Base-by-base conservation (phyloP, 2,329 filamentous ascomycete species). In the Arachnopeziza araneosa region DNA sequence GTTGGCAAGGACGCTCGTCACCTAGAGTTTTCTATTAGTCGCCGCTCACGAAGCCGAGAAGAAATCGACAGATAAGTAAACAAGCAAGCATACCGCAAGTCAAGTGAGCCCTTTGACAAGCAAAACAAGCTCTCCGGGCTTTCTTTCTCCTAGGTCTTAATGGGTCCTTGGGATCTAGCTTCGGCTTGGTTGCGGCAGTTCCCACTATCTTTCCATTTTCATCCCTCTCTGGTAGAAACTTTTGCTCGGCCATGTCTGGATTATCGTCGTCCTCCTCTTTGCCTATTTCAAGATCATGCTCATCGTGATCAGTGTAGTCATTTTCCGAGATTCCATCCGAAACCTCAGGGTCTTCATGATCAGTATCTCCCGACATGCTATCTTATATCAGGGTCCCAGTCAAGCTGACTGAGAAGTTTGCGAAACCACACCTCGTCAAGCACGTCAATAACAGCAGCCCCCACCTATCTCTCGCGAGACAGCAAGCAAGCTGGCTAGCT, bases 81-180 rank as follows among this genome's bases (percentile, higher is more conserved):
- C 58, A 67, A 64, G 60, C 54, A 67, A 66, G 86, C 93, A 83
- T 89, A 98, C 95, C 93, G 80, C 95, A 99, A 66, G 95, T 99
- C 74, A 99, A 80, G 83, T 99, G 95, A 64, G 95, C 95, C 76
- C 93, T 84, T 78, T 99, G 95, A 76, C 95, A 99, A 65, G 95
- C 93, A 83, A 89, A 96, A 76, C 95, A 99, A 60, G 95, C 95
- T 74, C 95, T 84, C 68, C 93, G 85, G 48, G 95, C 95, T 82
- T 99, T 99, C 81, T 98, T 99, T 71, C 95, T 85, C 68, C 93
- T 83, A 21, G 95, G 93, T 62, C 95, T 86, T 70, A 88, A 81
- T 59, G 93, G 93, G 74, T 99, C 95, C 76, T 98, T 98, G 59
- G 92, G 85, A 77, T 90, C 82, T 73, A 86, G 81, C 76, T 87